A percentile compares a stretch with the other conserved stretches of the same genome.
Evolutionary conservation across 2,329 filamentous ascomycete genomes (phyloP).

Genomic region (Venturia aucupariae): DNA sequence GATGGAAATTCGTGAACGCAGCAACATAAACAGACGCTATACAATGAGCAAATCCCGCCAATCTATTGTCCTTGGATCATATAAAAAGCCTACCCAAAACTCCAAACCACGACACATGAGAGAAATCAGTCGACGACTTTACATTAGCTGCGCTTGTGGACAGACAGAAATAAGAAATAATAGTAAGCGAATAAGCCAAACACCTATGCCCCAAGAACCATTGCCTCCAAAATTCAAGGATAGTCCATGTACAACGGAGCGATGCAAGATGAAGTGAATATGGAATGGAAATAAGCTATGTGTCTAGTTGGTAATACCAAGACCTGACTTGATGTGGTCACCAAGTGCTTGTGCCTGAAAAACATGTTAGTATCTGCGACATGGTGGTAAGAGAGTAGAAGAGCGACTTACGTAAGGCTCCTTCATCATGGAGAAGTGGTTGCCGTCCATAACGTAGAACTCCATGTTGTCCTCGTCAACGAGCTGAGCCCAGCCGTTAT

Average conservation of each 20-base stretch:
- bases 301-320: conserved; percentile 5
- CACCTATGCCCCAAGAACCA: not conserved
- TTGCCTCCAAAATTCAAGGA: conserved; percentile 1
- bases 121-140: not conserved
- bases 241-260: not conserved
- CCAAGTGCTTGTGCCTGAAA: conserved; percentile 13
- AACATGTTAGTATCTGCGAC: not conserved
- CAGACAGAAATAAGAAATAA: not conserved
- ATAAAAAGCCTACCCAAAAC: not conserved
- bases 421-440: conserved; percentile 72
- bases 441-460: conserved; percentile 59
- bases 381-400: not conserved
- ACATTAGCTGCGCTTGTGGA: not conserved
- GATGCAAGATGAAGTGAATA: not conserved
- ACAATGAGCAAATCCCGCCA: not conserved
- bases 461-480: conserved; percentile 52
- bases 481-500: conserved; percentile 61
- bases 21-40: not conserved
- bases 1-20: not conserved
- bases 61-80: not conserved
- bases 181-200: not conserved
- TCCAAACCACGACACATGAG: not conserved
- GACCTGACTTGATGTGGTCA: conserved; percentile 11
- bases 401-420: conserved; percentile 34
- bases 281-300: not conserved